Percentiles rank a stretch among this genome's conserved stretches.
Conservation (phyloP, 306 rosid genomes). For the Spatholobus suberectus region DNA sequence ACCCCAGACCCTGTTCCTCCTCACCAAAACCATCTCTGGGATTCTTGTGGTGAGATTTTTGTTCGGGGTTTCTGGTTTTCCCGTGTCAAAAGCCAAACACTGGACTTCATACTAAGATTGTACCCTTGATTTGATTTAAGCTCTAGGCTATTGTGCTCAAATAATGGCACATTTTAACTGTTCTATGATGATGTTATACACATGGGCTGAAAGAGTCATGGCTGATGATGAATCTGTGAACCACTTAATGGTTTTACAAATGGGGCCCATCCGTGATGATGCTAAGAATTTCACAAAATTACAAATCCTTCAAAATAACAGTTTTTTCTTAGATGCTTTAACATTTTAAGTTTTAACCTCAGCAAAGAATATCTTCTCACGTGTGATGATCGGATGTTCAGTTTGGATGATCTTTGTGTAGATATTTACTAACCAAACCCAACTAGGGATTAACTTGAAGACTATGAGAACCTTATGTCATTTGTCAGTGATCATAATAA, state of each 20-base stretch:
- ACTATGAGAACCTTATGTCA: conserved; percentile 37
- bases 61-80: conserved; percentile 34
- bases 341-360: conserved; percentile 40
- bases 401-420: conserved; percentile 36
- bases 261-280: conserved; percentile 48
- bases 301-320: conserved; percentile 31
- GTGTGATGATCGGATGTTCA: conserved; percentile 41
- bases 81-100: conserved; percentile 28
- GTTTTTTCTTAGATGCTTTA: conserved; percentile 7
- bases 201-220: conserved; percentile 57
- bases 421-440: conserved; percentile 36
- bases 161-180: conserved; percentile 50
- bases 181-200: conserved; percentile 43
- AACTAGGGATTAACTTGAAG: conserved; percentile 33
- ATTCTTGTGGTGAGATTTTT: conserved; percentile 33
- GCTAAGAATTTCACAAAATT: conserved; percentile 40
- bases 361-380: conserved; percentile 42
- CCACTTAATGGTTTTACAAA: conserved; percentile 41
- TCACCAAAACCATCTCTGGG: conserved; percentile 56
- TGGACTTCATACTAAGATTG: conserved; percentile 30
- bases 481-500: conserved; percentile 41
- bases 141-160: conserved; percentile 44
- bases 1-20: conserved; percentile 32
- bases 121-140: conserved; percentile 27
- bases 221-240: conserved; percentile 45